Percentiles rank a stretch among this genome's conserved stretches.
phyloP scores from a whole-genome alignment of 1,284 basidiomycete species.

The Kwoniella shivajii region DNA sequence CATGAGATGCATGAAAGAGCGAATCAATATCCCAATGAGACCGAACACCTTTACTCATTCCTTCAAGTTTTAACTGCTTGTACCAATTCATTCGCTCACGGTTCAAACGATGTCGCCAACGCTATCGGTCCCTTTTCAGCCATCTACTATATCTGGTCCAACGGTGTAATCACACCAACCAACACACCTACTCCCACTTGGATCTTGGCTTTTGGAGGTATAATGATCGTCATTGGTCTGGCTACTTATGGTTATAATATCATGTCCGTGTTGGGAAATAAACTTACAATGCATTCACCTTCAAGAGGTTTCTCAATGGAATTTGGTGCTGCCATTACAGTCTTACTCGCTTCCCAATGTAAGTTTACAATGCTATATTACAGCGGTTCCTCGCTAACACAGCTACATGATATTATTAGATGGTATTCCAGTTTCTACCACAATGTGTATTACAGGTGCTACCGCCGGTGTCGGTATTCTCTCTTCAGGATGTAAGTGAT shows the following conservation, averaged over 20 bases:
- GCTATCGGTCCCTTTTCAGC: conserved; percentile 52
- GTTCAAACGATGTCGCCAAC: conserved; percentile 54
- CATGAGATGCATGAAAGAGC: conserved; percentile 52
- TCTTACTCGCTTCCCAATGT: conserved; percentile 55
- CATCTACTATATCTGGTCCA: conserved; percentile 55
- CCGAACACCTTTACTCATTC: conserved; percentile 59
- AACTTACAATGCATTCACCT: conserved; percentile 56
- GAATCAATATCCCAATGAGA: conserved; percentile 56
- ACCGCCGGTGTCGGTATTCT: conserved; percentile 46
- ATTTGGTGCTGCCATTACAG: conserved; percentile 56
- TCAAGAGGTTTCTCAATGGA: conserved; percentile 59
- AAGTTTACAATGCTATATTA: background rate
- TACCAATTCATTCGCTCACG: conserved; percentile 59
- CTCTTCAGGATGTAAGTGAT: conserved; percentile 2
- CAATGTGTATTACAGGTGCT: conserved; percentile 51
- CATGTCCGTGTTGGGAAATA: conserved; percentile 56
- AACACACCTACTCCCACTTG: conserved; percentile 55
- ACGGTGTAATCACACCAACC: conserved; percentile 36
- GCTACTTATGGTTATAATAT: conserved; percentile 50
- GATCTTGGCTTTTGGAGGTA: conserved; percentile 56
- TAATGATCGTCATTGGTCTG: conserved; percentile 56
- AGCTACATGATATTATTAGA: conserved; percentile 1
- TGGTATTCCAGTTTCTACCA: conserved; percentile 52
- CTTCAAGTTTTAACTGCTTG: conserved; percentile 60
- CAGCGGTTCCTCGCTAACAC: background rate